Percentiles rank a stretch among this genome's conserved stretches.
Conservation (phyloP, 768 basidiomycete genomes). For the Strobilomyces echinocephalus region DNA sequence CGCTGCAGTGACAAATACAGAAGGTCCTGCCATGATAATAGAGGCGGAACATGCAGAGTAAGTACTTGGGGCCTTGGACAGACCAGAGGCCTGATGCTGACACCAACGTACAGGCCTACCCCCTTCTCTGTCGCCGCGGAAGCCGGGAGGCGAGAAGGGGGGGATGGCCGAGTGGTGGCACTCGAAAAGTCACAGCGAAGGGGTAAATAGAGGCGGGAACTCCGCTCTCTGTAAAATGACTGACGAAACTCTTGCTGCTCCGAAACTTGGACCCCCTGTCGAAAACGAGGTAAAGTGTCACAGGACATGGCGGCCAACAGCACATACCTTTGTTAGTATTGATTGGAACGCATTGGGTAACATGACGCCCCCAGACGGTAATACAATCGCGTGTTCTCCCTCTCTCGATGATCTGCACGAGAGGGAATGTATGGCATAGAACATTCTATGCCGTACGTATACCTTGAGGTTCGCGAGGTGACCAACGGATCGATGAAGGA, state of each 20-base stretch:
- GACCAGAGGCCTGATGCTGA: no score
- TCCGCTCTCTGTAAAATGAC: background rate
- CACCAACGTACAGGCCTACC: no score
- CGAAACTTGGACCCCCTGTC: conserved; percentile 15
- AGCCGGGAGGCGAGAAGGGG: no score
- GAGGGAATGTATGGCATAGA: conserved; percentile 20
- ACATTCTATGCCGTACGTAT: conserved; percentile 36
- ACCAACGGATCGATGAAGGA: no score
- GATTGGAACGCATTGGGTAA: conserved; percentile 34
- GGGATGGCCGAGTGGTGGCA: no score
- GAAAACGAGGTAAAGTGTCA: background rate
- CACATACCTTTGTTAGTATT: conserved; percentile 32
- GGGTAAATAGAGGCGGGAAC: background rate
- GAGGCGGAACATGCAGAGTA: no score
- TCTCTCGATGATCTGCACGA: conserved; percentile 34
- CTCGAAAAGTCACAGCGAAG: no score
- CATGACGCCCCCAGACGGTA: conserved; percentile 23
- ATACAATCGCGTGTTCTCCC: conserved; percentile 20
- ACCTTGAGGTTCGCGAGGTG: conserved; percentile 38
- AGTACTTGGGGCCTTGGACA: no score
- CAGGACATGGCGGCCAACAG: no score
- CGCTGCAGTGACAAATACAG: no score
- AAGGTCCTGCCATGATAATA: no score
- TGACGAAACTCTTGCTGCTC: conserved; percentile 20
- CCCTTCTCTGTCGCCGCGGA: no score